phyloP scores from a whole-genome alignment of 164 flowering plant genomes.

The Paratinospora sagittata region DNA sequence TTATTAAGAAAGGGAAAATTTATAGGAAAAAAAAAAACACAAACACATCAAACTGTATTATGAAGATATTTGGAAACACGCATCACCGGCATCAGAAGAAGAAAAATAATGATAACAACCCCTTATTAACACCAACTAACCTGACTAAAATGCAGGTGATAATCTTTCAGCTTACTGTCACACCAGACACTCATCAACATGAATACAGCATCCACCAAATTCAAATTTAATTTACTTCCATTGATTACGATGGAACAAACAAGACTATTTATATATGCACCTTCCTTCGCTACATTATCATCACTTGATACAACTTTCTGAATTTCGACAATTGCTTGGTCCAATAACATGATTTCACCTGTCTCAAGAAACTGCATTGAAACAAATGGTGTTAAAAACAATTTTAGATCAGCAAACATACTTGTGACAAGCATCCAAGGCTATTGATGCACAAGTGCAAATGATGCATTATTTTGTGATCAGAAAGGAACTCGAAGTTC shows the following conservation, averaged over 20 bases:
- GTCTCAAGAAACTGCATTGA: conserved; percentile 56
- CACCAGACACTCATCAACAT: conserved; percentile 62
- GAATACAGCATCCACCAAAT: conserved; percentile 49
- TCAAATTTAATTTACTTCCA: conserved; percentile 27
- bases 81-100: neutral
- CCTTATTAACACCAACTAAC: conserved; percentile 26
- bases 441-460: neutral
- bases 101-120: neutral
- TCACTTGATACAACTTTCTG: conserved; percentile 37
- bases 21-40: neutral
- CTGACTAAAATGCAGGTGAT: conserved; percentile 73
- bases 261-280: conserved; percentile 39
- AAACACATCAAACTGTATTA: neutral
- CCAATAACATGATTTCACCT: conserved; percentile 48
- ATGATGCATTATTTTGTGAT: neutral
- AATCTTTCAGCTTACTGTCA: conserved; percentile 55
- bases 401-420: neutral
- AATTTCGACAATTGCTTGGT: conserved; percentile 44
- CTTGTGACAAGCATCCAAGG: neutral
- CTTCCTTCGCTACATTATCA: conserved; percentile 36
- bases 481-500: neutral
- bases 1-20: too few relatives aligned
- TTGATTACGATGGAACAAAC: conserved; percentile 31
- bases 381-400: conserved; percentile 1
- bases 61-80: neutral